These are phyloP conservation scores for Nidularia sp. DNA, from an alignment of 768 basidiomycete genomes.

Conservation along the genomic window DNA sequence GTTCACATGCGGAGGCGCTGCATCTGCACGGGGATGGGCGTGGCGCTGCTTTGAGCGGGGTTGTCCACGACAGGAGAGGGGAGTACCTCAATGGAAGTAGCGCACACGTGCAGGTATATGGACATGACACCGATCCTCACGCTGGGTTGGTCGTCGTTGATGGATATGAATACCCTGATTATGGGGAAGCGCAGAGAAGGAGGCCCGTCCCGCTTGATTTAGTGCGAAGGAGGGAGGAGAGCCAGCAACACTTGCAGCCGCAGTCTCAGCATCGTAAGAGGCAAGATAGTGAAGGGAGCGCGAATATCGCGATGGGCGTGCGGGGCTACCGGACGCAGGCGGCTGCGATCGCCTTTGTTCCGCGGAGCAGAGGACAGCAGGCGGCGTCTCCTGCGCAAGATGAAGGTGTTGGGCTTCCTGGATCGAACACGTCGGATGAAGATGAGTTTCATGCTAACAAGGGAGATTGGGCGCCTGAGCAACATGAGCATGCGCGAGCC, in stretches of 20 bases:
- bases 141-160: not conserved
- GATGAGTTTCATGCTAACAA: conserved; percentile 30
- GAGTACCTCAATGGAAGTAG: not conserved
- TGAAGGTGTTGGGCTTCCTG: too few species aligned
- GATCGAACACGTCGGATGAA: too few species aligned
- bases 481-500: conserved; percentile 7
- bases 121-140: not conserved
- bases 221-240: conserved; percentile 8
- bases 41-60: not conserved
- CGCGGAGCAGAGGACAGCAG: too few species aligned
- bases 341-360: conserved; percentile 15
- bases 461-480: conserved; percentile 1
- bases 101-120: not conserved
- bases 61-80: not conserved
- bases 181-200: conserved; percentile 13
- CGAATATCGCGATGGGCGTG: conserved; percentile 34
- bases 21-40: not conserved
- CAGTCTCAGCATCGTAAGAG: not conserved
- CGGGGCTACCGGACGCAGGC: conserved; percentile 38
- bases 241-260: not conserved
- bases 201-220: conserved; percentile 32
- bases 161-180: not conserved
- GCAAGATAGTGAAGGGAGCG: conserved; percentile 13
- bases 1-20: conserved; percentile 37
- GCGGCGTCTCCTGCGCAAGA: too few species aligned